These are phyloP conservation scores for Prunus kanzakura DNA, from an alignment of 306 rosid species.

Conservation along the genomic window DNA sequence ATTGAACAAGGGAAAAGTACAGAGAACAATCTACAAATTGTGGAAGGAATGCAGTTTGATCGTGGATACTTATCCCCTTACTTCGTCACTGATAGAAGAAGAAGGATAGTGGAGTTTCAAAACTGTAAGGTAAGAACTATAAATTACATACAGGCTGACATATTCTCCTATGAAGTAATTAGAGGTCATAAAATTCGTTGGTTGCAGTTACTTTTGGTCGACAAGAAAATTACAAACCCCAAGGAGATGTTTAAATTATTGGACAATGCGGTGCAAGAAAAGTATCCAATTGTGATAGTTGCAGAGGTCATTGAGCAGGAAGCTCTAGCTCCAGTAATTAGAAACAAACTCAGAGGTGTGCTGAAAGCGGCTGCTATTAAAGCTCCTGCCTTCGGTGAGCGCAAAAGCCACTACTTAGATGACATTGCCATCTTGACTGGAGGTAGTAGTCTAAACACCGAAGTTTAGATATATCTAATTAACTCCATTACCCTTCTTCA, in stretches of 20 bases:
- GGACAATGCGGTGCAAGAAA: constrained; percentile 76
- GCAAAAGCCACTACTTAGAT: constrained; percentile 79
- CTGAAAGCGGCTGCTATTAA: constrained; percentile 83
- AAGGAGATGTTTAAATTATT: constrained; percentile 74
- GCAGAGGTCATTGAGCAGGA: constrained; percentile 83
- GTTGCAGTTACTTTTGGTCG: constrained; percentile 84
- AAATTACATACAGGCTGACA: constrained; percentile 7
- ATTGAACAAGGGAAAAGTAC: constrained; percentile 67
- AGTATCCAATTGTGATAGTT: constrained; percentile 72
- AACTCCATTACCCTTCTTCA: not conserved
- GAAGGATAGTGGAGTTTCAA: constrained; percentile 72
- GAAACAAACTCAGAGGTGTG: constrained; percentile 79
- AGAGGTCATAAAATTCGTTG: constrained; percentile 29
- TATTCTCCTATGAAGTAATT: constrained; percentile 34
- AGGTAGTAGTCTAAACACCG: constrained; percentile 51
- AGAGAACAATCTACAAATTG: constrained; percentile 67
- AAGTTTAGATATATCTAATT: constrained; percentile 4
- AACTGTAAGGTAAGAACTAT: constrained; percentile 70
- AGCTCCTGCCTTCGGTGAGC: constrained; percentile 95
- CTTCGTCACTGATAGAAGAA: constrained; percentile 67
- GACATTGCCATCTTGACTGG: constrained; percentile 95
- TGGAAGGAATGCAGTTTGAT: constrained; percentile 94
- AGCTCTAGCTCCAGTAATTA: constrained; percentile 85
- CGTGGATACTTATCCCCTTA: constrained; percentile 84
- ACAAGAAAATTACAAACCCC: constrained; percentile 67